Evolutionary conservation across 306 rosid species (phyloP), one percentile per base, ranked within the genome.

Genomic region (Begonia fuchsioides): DNA sequence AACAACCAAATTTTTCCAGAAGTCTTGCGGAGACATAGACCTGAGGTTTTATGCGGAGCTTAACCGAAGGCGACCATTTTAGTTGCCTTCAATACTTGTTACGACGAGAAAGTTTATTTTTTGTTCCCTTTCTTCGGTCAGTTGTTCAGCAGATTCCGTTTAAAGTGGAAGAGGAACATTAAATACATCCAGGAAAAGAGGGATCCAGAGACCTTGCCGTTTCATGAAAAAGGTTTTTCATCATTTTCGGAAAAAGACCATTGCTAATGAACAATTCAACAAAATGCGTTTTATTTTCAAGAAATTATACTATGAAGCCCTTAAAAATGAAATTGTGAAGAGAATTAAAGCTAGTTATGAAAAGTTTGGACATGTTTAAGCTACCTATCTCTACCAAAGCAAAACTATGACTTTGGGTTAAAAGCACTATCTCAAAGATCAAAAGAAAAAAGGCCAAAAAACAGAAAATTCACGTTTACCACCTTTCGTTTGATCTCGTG

Each of bases 401-500:
- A 41, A 41, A n/a, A 10, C n/a, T n/a, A n/a, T n/a, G n/a, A n/a
- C n/a, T 41, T 41, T 8, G 44, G 6, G 45, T 13, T 6, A 11
- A 41, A 10, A 41, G 35, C 5, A 26, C 35, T 41, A 41, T 41
- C 12, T 11, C 12, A 41, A n/a, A 41, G n/a, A 2, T 10, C 12
- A 41, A 41, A 11, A 11, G 12, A 41, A n/a, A 41, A 41, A n/a
- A n/a, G 11, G 11, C 39, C 49, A 3, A 38, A 32, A 17, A 12
- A 58, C 39, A 26, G 39, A 38, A 9, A 13, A 50, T 51, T 44
- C 9, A 41, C 7, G 13, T n/a, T 50, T 17, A 13, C 56, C 59
- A 86, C 97, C 97, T 90, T 90, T 62, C 98, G 95, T 77, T 90
- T 90, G 82, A 85, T 90, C 74, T 90, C 98, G 46, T 90, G 98